A percentile compares a stretch with the other conserved stretches of the same genome.
Evolutionary conservation across 257 asterid genomes (phyloP).

Genomic region (Capsicum chinense): DNA sequence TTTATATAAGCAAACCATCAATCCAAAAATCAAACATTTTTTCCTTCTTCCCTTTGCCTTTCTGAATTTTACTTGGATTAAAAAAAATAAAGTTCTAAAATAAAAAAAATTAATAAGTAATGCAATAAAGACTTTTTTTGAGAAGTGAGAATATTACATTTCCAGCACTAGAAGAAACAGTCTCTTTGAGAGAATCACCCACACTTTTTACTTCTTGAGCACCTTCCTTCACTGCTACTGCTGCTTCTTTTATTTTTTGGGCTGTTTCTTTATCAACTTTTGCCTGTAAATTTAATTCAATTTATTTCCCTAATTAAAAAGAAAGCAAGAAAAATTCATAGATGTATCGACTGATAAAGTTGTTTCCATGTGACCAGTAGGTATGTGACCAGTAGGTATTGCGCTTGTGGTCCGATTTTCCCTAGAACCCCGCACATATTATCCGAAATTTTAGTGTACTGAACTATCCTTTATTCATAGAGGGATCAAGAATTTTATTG

Average conservation of each 20-base stretch:
- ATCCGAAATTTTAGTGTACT: no score
- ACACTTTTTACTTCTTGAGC: slow-evolving; percentile 60
- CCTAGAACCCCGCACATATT: no score
- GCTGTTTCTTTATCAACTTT: slow-evolving; percentile 72
- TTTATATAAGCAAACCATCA: neutral
- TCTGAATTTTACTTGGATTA: neutral
- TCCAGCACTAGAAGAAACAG: slow-evolving; percentile 52
- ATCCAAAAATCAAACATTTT: no score
- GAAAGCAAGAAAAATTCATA: no score
- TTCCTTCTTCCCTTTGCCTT: no score
- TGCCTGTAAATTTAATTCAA: slow-evolving; percentile 29
- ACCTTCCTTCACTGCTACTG: slow-evolving; percentile 67
- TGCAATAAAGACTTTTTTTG: neutral
- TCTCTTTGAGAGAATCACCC: slow-evolving; percentile 48
- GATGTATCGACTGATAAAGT: no score
- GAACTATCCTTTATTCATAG: no score
- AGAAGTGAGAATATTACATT: slow-evolving; percentile 40
- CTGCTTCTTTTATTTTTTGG: slow-evolving; percentile 65
- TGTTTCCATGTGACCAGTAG: no score
- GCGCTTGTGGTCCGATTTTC: no score
- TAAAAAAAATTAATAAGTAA: neutral
- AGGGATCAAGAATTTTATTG: no score
- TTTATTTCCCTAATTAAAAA: neutral
- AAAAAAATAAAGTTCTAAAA: no score
- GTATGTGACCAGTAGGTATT: no score